Conservation (phyloP, 371 early-diverging fungal genomes). For the Funneliformis caledonium region DNA sequence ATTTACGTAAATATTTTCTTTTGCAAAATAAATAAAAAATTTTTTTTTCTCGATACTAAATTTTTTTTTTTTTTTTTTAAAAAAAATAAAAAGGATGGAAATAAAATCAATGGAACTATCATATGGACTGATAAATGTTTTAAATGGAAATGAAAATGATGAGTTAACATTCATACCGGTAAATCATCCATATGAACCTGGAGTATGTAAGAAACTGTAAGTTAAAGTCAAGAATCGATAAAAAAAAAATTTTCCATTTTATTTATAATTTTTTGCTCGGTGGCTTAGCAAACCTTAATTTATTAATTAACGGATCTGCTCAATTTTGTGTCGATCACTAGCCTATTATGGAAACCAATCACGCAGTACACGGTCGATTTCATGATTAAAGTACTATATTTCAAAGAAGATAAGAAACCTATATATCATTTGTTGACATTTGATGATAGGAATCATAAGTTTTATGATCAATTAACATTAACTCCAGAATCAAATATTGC, state of each 20-base stretch:
- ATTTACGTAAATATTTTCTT: conserved; percentile 57
- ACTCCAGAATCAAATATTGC: conserved; percentile 57
- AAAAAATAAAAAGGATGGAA: conserved; percentile 48
- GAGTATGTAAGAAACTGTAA: conserved; percentile 63
- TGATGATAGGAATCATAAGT: conserved; percentile 53
- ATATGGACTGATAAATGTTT: conserved; percentile 57
- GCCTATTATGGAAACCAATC: conserved; percentile 91
- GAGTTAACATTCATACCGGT: conserved; percentile 88
- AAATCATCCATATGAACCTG: conserved; percentile 69
- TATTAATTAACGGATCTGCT: not conserved
- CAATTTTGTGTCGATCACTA: conserved; percentile 42
- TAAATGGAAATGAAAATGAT: conserved; percentile 79
- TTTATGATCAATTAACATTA: conserved; percentile 63
- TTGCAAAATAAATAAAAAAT: not conserved
- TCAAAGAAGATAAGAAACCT: conserved; percentile 65
- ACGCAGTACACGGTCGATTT: conserved; percentile 87
- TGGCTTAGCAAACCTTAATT: not conserved
- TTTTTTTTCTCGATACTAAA: not conserved
- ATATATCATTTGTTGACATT: conserved; percentile 60
- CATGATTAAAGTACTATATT: conserved; percentile 55
- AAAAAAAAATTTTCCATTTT: not conserved
- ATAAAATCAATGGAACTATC: conserved; percentile 62
- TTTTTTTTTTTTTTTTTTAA: not conserved
- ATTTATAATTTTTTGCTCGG: not conserved
- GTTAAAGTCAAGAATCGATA: conserved; percentile 13